A percentile compares a stretch with the other conserved stretches of the same genome.
These are phyloP conservation scores for Dendrostoma leiphaemia DNA, from an alignment of 2,329 filamentous ascomycete species.

Conservation along the genomic window DNA sequence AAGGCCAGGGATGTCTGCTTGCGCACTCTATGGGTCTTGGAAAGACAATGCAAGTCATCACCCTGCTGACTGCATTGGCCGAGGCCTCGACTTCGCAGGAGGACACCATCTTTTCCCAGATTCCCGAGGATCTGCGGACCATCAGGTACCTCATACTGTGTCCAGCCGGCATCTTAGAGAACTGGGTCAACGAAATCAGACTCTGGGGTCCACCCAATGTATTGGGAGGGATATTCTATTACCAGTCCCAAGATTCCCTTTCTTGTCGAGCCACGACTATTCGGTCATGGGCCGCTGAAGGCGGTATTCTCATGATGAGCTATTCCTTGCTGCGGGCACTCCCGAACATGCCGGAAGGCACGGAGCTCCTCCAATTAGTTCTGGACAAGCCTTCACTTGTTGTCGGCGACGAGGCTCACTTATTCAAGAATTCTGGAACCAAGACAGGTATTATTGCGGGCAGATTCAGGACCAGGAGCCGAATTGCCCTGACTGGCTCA, in stretches of 20 bases:
- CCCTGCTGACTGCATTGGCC: constrained; percentile 72
- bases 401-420: constrained; percentile 82
- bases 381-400: constrained; percentile 66
- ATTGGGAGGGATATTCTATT: constrained; percentile 55
- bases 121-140: constrained; percentile 62
- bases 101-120: constrained; percentile 56
- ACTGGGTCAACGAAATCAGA: constrained; percentile 77
- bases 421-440: constrained; percentile 64
- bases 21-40: constrained; percentile 91
- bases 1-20: constrained; percentile 74
- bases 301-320: constrained; percentile 75
- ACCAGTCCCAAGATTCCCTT: constrained; percentile 43
- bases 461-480: constrained; percentile 62
- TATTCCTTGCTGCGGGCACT: constrained; percentile 60
- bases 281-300: constrained; percentile 52
- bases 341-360: constrained; percentile 6
- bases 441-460: constrained; percentile 52
- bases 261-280: constrained; percentile 45
- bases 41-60: constrained; percentile 90
- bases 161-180: constrained; percentile 71
- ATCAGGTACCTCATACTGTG: constrained; percentile 72
- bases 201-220: constrained; percentile 61
- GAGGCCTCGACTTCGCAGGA: constrained; percentile 63
- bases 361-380: constrained; percentile 46
- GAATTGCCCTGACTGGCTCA: constrained; percentile 84